These are phyloP conservation scores for Phytophthora brassicae DNA, from an alignment of 352 stramenopile species.

Conservation along the genomic window DNA sequence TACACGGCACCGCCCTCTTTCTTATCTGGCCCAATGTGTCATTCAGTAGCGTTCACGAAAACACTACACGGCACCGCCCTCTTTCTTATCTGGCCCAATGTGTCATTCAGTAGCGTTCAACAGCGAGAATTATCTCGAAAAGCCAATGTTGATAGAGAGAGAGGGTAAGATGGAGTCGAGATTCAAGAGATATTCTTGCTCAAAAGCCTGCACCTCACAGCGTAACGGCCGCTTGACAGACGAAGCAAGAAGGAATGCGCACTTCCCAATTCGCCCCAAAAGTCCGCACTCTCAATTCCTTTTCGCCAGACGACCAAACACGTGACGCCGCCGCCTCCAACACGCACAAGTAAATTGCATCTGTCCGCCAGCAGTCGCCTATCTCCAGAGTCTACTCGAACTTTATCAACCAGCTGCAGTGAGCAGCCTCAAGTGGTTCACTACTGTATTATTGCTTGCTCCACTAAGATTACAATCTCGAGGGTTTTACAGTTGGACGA, in stretches of 20 bases:
- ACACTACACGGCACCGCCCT: no score
- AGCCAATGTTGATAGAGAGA: no score
- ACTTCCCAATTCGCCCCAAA: slow-evolving; percentile 15
- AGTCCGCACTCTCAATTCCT: neutral
- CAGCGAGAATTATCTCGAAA: no score
- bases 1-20: no score
- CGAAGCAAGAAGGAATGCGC: neutral
- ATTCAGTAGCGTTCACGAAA: no score
- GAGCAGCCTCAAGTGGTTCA: slow-evolving; percentile 6
- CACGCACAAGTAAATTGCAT: slow-evolving; percentile 13
- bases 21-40: no score
- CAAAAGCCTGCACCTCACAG: no score
- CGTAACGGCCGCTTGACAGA: no score
- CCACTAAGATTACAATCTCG: neutral
- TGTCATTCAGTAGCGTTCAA: no score
- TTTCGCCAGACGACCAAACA: slow-evolving; percentile 3
- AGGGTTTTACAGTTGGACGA: slow-evolving; percentile 30
- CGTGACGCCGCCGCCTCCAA: slow-evolving; percentile 1
- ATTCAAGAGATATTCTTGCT: no score
- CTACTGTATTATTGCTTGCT: slow-evolving; percentile 5
- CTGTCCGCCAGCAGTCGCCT: slow-evolving; percentile 4
- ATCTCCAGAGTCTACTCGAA: slow-evolving; percentile 5
- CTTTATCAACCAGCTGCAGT: slow-evolving; percentile 11
- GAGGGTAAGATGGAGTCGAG: no score
- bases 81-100: no score